These are phyloP conservation scores for Baudoinia panamericana DNA, from an alignment of 495 filamentous ascomycete species.

Conservation along the genomic window DNA sequence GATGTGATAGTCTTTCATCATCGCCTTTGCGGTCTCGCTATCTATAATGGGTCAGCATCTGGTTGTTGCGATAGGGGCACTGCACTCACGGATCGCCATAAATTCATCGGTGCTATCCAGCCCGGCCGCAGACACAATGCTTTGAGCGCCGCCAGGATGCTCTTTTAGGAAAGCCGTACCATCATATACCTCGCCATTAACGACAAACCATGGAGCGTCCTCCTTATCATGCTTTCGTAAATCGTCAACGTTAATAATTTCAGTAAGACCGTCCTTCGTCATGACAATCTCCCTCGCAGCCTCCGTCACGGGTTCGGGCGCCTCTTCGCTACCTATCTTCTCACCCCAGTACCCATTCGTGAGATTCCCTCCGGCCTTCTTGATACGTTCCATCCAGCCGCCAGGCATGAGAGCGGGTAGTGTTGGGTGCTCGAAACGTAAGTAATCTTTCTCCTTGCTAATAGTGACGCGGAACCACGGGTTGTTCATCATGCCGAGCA, in stretches of 20 bases:
- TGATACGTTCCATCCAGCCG: conserved; percentile 96
- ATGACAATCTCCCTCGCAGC: conserved; percentile 65
- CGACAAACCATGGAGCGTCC: conserved; percentile 74
- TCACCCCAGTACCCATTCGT: conserved; percentile 83
- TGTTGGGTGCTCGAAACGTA: conserved; percentile 85
- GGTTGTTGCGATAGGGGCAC: conserved; percentile 23
- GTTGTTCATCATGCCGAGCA: conserved; percentile 98
- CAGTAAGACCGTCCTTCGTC: conserved; percentile 55
- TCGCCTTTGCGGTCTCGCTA: conserved; percentile 79
- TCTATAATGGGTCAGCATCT: conserved; percentile 37
- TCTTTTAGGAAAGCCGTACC: conserved; percentile 70
- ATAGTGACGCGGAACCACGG: conserved; percentile 84
- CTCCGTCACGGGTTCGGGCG: conserved; percentile 30
- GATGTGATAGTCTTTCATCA: conserved; percentile 86
- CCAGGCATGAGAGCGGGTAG: conserved; percentile 66
- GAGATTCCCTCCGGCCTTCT: conserved; percentile 71
- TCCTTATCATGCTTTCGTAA: conserved; percentile 54
- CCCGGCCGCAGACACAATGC: conserved; percentile 73
- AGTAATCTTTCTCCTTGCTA: conserved; percentile 47
- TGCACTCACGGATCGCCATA: conserved; percentile 72
- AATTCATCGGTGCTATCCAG: conserved; percentile 88
- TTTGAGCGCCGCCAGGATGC: conserved; percentile 82
- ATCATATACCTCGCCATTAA: conserved; percentile 87
- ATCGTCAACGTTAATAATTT: conserved; percentile 56
- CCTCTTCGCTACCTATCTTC: conserved; percentile 46